These are phyloP conservation scores for Ustilago cynodontis DNA, from an alignment of 1,284 basidiomycete genomes.

Conservation along the genomic window DNA sequence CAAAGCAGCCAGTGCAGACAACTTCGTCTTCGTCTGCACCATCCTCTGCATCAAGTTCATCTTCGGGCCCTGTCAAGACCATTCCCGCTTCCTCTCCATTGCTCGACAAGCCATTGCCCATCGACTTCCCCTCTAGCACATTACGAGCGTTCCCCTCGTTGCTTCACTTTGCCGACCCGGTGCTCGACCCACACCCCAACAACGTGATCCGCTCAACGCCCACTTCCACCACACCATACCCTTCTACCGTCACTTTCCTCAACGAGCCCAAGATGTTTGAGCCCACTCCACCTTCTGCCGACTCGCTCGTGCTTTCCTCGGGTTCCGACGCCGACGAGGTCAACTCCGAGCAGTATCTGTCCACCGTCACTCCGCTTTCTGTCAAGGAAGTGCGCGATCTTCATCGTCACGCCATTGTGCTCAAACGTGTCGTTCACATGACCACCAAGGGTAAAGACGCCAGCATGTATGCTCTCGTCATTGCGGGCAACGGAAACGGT, in stretches of 20 bases:
- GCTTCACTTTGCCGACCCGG: conserved; percentile 65
- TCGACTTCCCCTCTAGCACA: conserved; percentile 48
- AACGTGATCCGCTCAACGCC: conserved; percentile 45
- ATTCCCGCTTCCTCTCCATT: conserved; percentile 44
- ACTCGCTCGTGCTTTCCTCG: conserved; percentile 55
- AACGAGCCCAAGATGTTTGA: conserved; percentile 61
- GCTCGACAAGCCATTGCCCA: conserved; percentile 57
- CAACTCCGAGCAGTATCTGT: conserved; percentile 60
- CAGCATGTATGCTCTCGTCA: conserved; percentile 77
- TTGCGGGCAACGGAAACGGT: conserved; percentile 86
- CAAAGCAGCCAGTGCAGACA: conserved; percentile 8
- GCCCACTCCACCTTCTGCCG: conserved; percentile 55
- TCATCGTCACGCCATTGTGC: conserved; percentile 63
- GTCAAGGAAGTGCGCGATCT: conserved; percentile 60
- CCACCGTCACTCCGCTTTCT: conserved; percentile 65
- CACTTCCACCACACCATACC: conserved; percentile 40
- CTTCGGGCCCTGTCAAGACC: conserved; percentile 12
- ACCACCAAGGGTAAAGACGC: conserved; percentile 87
- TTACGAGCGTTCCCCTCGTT: conserved; percentile 59
- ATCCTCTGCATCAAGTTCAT: conserved; percentile 12
- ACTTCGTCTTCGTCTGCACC: conserved; percentile 4
- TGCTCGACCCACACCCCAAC: conserved; percentile 65
- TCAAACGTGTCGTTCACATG: conserved; percentile 79
- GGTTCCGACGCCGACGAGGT: conserved; percentile 58
- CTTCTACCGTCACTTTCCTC: conserved; percentile 56